Conservation (phyloP, 768 basidiomycete genomes). For the Roridomyces roridus region DNA sequence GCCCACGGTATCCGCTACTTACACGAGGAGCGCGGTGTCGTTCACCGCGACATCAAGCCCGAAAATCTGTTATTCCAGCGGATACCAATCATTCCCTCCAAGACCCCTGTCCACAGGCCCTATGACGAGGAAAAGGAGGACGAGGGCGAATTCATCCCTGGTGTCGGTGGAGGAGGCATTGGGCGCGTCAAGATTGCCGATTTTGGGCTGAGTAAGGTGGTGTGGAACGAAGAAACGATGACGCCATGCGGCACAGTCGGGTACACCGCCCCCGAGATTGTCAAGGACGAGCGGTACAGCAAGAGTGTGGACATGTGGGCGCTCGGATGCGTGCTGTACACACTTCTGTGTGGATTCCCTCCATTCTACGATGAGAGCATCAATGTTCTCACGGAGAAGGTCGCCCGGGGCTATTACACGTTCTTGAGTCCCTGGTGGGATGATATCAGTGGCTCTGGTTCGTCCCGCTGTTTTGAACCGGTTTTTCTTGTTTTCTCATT, state of each 20-base stretch:
- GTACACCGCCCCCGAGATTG: constrained; percentile 99
- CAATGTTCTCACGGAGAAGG: constrained; percentile 97
- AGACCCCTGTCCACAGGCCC: constrained; percentile 72
- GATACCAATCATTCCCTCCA: constrained; percentile 91
- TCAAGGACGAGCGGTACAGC: constrained; percentile 96
- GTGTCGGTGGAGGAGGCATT: constrained; percentile 95
- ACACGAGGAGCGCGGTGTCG: constrained; percentile 97
- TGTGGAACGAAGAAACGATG: constrained; percentile 99
- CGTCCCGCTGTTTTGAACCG: constrained; percentile 16
- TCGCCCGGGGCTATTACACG: constrained; percentile 95
- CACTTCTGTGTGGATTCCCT: constrained; percentile 94
- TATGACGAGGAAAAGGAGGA: constrained; percentile 99
- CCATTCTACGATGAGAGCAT: constrained; percentile 99
- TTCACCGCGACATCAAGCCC: constrained; percentile 99
- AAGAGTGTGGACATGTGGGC: constrained; percentile 99
- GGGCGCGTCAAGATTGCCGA: constrained; percentile 99
- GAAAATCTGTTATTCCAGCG: constrained; percentile 95
- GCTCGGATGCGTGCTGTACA: constrained; percentile 98
- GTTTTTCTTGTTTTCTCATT: constrained; percentile 1
- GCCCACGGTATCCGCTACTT: constrained; percentile 93
- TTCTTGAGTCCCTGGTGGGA: constrained; percentile 99
- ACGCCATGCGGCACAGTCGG: constrained; percentile 99
- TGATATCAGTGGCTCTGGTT: constrained; percentile 84
- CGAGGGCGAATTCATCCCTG: constrained; percentile 93
- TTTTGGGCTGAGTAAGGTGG: constrained; percentile 95